Percentiles rank a stretch among this genome's conserved stretches.
These are phyloP conservation scores for Carex kokanica DNA, from an alignment of 176 grass and related monocot species.

Conservation along the genomic window DNA sequence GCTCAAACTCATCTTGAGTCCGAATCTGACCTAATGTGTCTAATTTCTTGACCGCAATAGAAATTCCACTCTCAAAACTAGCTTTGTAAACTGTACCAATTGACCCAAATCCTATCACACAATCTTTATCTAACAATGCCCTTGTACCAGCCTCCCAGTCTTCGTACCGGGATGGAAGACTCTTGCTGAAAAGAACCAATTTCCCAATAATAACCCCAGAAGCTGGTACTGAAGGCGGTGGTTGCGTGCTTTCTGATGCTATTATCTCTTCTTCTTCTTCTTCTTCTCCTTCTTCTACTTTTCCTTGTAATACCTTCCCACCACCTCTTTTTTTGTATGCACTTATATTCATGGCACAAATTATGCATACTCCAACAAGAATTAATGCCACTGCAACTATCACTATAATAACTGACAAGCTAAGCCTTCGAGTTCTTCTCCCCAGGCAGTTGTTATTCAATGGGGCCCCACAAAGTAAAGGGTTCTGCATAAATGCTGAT, in stretches of 20 bases:
- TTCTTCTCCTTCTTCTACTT: conserved; percentile 43
- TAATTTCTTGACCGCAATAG: conserved; percentile 90
- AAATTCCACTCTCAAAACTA: conserved; percentile 68
- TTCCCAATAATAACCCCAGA: conserved; percentile 74
- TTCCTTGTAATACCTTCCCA: not conserved
- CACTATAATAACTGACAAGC: conserved; percentile 63
- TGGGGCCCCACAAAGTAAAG: conserved; percentile 62
- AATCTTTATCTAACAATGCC: conserved; percentile 86
- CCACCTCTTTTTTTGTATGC: conserved; percentile 32
- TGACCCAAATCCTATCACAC: conserved; percentile 77
- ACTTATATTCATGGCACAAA: conserved; percentile 72
- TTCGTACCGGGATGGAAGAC: conserved; percentile 85
- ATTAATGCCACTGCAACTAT: conserved; percentile 81
- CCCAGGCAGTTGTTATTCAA: conserved; percentile 44
- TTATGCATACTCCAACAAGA: conserved; percentile 75
- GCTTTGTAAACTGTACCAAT: conserved; percentile 89
- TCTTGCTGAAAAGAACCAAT: conserved; percentile 96
- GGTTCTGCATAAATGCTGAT: conserved; percentile 54
- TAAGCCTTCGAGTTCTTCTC: conserved; percentile 31
- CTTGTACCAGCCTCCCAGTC: conserved; percentile 94
- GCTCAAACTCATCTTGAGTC: conserved; percentile 89
- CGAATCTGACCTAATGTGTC: conserved; percentile 73
- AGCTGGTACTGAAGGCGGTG: conserved; percentile 37
- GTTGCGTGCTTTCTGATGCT: conserved; percentile 64
- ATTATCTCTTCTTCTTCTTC: conserved; percentile 63